Evolutionary conservation across 306 rosid genomes (phyloP).

Genomic region (Gastrolobium villosum): DNA sequence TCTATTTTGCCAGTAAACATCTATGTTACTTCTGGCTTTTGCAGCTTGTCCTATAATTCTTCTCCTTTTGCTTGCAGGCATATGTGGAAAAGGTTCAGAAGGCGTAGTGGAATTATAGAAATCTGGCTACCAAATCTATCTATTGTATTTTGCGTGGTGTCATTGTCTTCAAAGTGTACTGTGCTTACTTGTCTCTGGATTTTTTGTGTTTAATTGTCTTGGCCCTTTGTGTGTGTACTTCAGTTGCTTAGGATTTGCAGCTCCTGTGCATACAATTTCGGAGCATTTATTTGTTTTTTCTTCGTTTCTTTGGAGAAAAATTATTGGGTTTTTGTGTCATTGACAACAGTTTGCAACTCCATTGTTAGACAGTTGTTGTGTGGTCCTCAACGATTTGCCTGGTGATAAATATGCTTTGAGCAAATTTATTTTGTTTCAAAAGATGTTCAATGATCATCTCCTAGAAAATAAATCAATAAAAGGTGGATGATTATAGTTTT

Average conservation of each 20-base stretch:
- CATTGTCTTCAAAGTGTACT: constrained; percentile 38
- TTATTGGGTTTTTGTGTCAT: constrained; percentile 4
- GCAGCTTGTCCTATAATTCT: constrained; percentile 12
- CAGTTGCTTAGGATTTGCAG: constrained; percentile 37
- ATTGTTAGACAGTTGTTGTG: constrained; percentile 16
- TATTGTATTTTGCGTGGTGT: constrained; percentile 20
- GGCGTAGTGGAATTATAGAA: constrained; percentile 48
- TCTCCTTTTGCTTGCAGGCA: constrained; percentile 65
- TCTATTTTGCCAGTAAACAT: constrained; percentile 13
- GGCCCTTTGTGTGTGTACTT: constrained; percentile 39
- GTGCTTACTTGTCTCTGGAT: constrained; percentile 28
- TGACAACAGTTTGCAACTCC: constrained; percentile 9
- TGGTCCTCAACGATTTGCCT: too few relatives aligned
- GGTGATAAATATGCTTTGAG: too few relatives aligned
- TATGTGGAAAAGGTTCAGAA: constrained; percentile 78
- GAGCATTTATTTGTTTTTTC: constrained; percentile 17
- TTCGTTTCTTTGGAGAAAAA: background rate
- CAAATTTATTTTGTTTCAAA: too few relatives aligned
- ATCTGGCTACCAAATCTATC: constrained; percentile 31
- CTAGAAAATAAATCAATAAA: too few relatives aligned
- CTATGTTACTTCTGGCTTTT: constrained; percentile 32
- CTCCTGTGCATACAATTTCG: constrained; percentile 29
- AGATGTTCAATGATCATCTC: too few relatives aligned
- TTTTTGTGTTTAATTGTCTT: constrained; percentile 7
- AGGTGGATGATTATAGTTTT: too few relatives aligned